phyloP scores from a whole-genome alignment of 331 rosid species.

The Phaseolus coccineus region DNA sequence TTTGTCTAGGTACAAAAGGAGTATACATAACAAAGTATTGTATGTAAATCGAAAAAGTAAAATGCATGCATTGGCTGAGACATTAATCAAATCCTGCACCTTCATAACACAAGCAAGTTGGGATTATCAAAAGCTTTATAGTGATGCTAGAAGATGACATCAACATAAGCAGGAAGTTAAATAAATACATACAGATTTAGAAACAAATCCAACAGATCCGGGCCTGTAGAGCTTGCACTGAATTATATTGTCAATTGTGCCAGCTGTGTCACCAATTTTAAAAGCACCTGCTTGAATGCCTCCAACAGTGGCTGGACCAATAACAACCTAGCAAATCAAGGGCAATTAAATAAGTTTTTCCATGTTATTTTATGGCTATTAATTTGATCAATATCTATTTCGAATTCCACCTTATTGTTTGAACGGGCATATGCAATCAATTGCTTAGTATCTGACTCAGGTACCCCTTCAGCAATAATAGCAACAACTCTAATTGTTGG shows the following conservation, averaged over 20 bases:
- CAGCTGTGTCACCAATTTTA: slow-evolving; percentile 99
- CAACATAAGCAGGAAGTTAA: slow-evolving; percentile 14
- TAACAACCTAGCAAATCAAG: slow-evolving; percentile 71
- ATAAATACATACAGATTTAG: slow-evolving; percentile 87
- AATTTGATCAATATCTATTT: slow-evolving; percentile 39
- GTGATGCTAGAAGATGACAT: slow-evolving; percentile 30
- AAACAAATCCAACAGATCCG: slow-evolving; percentile 99
- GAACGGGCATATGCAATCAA: slow-evolving; percentile 93
- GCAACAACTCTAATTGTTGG: slow-evolving; percentile 96
- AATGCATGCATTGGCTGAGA: slow-evolving; percentile 28
- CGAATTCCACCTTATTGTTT: slow-evolving; percentile 81
- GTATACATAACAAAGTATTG: slow-evolving; percentile 17
- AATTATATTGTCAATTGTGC: slow-evolving; percentile 93
- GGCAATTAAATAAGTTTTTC: slow-evolving; percentile 42
- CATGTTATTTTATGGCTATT: slow-evolving; percentile 22
- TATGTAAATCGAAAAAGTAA: slow-evolving; percentile 11
- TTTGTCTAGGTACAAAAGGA: slow-evolving; percentile 23
- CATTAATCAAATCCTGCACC: slow-evolving; percentile 11
- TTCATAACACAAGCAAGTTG: slow-evolving; percentile 13
- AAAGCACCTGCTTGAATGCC: slow-evolving; percentile 99
- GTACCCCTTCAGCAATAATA: slow-evolving; percentile 98
- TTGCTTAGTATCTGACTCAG: slow-evolving; percentile 90
- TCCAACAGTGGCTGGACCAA: slow-evolving; percentile 99
- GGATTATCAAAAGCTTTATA: slow-evolving; percentile 22
- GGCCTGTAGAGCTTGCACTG: slow-evolving; percentile 99